phyloP scores from a whole-genome alignment of 2,329 filamentous ascomycete species.

The Ophiosphaerella narmari region DNA sequence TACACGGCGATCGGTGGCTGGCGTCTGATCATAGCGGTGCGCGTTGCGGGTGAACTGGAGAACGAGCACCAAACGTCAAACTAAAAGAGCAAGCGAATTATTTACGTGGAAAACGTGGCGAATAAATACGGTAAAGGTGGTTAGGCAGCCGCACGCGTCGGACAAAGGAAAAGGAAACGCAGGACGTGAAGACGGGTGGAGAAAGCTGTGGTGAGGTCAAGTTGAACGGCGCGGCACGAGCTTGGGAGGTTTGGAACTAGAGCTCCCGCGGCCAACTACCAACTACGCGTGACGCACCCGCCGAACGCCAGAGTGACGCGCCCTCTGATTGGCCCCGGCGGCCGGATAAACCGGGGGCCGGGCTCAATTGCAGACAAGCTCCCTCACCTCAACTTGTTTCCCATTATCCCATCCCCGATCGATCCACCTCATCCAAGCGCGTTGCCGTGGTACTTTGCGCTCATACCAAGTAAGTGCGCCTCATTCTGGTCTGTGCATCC shows the following conservation, averaged over 20 bases:
- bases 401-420: constrained; percentile 23
- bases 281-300: constrained; percentile 26
- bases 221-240: constrained; percentile 28
- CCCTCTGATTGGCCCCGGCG: constrained; percentile 26
- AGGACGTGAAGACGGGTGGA: not conserved
- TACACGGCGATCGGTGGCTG: constrained; percentile 41
- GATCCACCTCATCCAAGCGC: constrained; percentile 30
- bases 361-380: constrained; percentile 16
- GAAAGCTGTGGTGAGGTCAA: constrained; percentile 17
- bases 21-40: constrained; percentile 42
- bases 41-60: constrained; percentile 30
- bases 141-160: constrained; percentile 22
- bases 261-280: constrained; percentile 5
- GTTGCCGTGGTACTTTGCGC: constrained; percentile 34
- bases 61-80: constrained; percentile 13
- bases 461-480: constrained; percentile 24
- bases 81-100: constrained; percentile 11
- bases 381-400: constrained; percentile 32
- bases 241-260: constrained; percentile 23
- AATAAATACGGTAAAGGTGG: constrained; percentile 8
- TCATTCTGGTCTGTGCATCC: constrained; percentile 25
- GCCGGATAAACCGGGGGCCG: constrained; percentile 21
- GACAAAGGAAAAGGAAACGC: constrained; percentile 12
- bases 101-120: not conserved
- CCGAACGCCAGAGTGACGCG: constrained; percentile 19